Percentiles rank a stretch among this genome's conserved stretches.
These are phyloP conservation scores for Cutaneotrichosporon arboriforme DNA, from an alignment of 1,284 basidiomycete species.

Conservation along the genomic window DNA sequence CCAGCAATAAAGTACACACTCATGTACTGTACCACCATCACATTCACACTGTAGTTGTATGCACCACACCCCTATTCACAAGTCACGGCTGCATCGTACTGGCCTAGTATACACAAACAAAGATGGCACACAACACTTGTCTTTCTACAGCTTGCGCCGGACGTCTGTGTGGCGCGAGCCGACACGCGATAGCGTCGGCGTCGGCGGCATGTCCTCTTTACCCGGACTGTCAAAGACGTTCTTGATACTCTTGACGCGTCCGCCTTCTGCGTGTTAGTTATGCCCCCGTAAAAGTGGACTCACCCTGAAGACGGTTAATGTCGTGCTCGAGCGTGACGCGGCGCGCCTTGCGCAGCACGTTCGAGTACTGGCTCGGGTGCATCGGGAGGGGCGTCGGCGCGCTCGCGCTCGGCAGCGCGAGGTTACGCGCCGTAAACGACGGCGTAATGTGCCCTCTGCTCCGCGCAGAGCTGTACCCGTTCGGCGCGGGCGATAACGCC, in stretches of 20 bases:
- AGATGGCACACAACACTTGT: too few species aligned
- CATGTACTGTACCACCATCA: too few species aligned
- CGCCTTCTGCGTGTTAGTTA: conserved; percentile 3
- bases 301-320: conserved; percentile 33
- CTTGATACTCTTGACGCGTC: conserved; percentile 9
- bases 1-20: too few species aligned
- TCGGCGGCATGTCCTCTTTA: neutral
- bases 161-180: conserved; percentile 1
- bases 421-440: conserved; percentile 35
- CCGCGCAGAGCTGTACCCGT: neutral
- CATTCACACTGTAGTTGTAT: too few species aligned
- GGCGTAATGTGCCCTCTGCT: conserved; percentile 17
- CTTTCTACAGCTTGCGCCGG: neutral
- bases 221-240: conserved; percentile 8
- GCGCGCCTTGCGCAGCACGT: conserved; percentile 29
- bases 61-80: too few species aligned
- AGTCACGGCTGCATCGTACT: too few species aligned
- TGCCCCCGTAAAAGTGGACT: neutral
- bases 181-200: neutral
- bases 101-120: too few species aligned
- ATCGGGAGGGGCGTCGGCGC: conserved; percentile 38
- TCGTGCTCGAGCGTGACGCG: conserved; percentile 47
- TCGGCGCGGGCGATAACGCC: conserved; percentile 3
- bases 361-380: conserved; percentile 32
- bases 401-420: conserved; percentile 24